Base-by-base conservation (phyloP, 2,329 filamentous ascomycete species). In the Nemania abortiva region DNA sequence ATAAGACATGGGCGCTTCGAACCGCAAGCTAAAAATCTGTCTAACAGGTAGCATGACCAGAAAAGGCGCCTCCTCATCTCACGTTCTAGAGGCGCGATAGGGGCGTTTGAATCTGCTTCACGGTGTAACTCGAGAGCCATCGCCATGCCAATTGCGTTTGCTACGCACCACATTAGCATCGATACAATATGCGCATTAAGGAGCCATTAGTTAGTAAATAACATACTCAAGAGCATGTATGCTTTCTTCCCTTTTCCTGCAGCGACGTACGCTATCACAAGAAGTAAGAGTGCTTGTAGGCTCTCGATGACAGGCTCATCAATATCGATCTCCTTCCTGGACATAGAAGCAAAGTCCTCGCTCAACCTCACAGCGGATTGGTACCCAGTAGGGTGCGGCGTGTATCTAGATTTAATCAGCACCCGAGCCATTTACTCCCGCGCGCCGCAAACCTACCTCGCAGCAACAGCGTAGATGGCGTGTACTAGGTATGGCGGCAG, bases 21-120 rank as follows among this genome's bases (percentile, higher is more conserved):
- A 18, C 94, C 94, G 72, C 92, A 94, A 1, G 92, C 89, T 73
- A 91, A 87, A 74, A 95, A 96, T n/a, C 92, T 88, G 77, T 97
- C 94, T 79, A 97, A 90, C 29, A 97, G 83, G 75, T 96, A 97
- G 77, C 92, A 95, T 1, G 92, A 91, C 94, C 94, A 97, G 79
- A 97, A 97, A 1, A 97, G 83, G n/a, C 92, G 87, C 63, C 94
- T 86, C 54, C 92, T 87, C 76, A 90, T 90, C 81, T 97, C 94
- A 65, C 91, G 87, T 77, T 97, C 93, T 3, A 89, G 83, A 0
- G 89, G 85, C 0, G 89, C 87, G 11, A 92, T 85, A 64, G 88
- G 87, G 13, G 88, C 83, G 59, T 88, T 87, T 6, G 84, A 77
- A 27, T 93, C 90, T 52, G 91, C 82, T 81, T 97, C 94, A 37